phyloP scores from a whole-genome alignment of 2,329 filamentous ascomycete genomes.

The Neonectria neomacrospora region DNA sequence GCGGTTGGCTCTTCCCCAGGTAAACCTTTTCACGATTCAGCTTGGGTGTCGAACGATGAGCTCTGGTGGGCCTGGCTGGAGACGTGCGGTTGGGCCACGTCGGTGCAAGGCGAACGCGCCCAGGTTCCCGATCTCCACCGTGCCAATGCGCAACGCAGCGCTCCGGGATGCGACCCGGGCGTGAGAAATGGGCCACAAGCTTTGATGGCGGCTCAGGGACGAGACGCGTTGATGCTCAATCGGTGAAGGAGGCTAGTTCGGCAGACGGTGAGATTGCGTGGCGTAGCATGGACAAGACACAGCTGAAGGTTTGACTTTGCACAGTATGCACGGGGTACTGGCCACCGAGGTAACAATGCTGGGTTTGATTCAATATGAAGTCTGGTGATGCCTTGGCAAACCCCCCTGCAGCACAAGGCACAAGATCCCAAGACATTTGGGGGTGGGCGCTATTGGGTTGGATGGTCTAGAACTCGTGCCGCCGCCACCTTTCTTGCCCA shows the following conservation, averaged over 20 bases:
- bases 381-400: not conserved
- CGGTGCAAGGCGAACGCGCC: conserved; percentile 34
- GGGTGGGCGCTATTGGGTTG: not conserved
- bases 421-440: not conserved
- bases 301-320: not conserved
- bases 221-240: conserved; percentile 1
- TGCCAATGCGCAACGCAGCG: conserved; percentile 27
- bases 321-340: not conserved
- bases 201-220: conserved; percentile 10
- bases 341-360: not conserved
- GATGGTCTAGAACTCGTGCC: conserved; percentile 6
- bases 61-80: conserved; percentile 22
- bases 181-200: conserved; percentile 15
- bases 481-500: not conserved
- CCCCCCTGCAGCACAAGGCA: conserved; percentile 3
- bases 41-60: conserved; percentile 32
- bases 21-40: conserved; percentile 9
- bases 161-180: conserved; percentile 21
- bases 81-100: conserved; percentile 40
- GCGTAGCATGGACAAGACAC: conserved; percentile 11
- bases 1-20: not conserved
- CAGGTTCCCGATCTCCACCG: conserved; percentile 29
- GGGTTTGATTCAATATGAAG: not conserved
- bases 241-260: conserved; percentile 7
- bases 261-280: conserved; percentile 15